These are phyloP conservation scores for Sarcomyxa edulis DNA, from an alignment of 768 basidiomycete genomes.

Conservation along the genomic window DNA sequence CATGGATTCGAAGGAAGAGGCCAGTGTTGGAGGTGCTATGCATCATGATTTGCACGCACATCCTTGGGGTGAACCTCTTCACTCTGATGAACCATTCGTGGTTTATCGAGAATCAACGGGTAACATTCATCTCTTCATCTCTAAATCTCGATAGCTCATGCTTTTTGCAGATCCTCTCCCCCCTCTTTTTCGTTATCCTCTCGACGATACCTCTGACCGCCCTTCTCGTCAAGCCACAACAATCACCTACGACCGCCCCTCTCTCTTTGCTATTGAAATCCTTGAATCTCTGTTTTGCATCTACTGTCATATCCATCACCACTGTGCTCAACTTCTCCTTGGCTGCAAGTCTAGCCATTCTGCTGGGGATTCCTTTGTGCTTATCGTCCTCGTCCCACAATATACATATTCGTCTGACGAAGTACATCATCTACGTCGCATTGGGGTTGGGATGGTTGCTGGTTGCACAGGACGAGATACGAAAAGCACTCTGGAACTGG, in stretches of 20 bases:
- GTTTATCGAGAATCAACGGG: constrained; percentile 36
- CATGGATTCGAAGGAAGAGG: constrained; percentile 44
- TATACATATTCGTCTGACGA: constrained; percentile 17
- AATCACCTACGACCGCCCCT: constrained; percentile 25
- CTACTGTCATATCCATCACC: constrained; percentile 78
- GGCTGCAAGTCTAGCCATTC: constrained; percentile 62
- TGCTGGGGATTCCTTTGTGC: constrained; percentile 64
- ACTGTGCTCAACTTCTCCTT: constrained; percentile 93
- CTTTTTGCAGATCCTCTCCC: constrained; percentile 15
- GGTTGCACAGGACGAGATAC: constrained; percentile 36
- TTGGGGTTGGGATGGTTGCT: constrained; percentile 60
- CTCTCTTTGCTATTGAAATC: constrained; percentile 55
- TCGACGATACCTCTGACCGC: constrained; percentile 25
- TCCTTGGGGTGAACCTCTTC: constrained; percentile 49
- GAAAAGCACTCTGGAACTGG: constrained; percentile 68
- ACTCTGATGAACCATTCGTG: constrained; percentile 35
- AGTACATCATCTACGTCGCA: constrained; percentile 34
- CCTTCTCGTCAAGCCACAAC: constrained; percentile 20
- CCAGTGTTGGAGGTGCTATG: constrained; percentile 48
- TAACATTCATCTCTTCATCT: constrained; percentile 19
- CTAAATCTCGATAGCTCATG: constrained; percentile 1
- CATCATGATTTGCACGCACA: constrained; percentile 55
- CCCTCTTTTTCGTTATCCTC: constrained; percentile 22
- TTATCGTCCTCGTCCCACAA: constrained; percentile 27
- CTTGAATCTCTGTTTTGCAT: constrained; percentile 77